These are phyloP conservation scores for Sporothrix variecibatus DNA, from an alignment of 2,329 filamentous ascomycete genomes.

Conservation along the genomic window DNA sequence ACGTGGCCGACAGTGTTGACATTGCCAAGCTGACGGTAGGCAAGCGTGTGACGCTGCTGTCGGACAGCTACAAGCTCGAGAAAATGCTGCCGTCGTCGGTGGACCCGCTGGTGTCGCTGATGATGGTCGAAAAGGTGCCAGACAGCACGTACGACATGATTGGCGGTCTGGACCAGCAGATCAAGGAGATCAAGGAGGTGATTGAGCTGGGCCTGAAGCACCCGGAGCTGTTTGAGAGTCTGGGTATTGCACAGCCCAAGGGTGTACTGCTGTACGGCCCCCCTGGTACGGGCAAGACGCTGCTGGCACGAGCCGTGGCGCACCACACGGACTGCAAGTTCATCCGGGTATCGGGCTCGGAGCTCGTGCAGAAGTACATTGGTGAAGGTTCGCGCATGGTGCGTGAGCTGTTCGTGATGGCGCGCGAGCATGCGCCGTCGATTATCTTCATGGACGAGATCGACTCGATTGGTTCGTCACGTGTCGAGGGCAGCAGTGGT, in stretches of 20 bases:
- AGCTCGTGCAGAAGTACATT: slow-evolving; percentile 98
- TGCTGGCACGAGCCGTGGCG: slow-evolving; percentile 90
- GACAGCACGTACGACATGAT: slow-evolving; percentile 99
- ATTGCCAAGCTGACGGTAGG: slow-evolving; percentile 93
- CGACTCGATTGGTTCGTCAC: slow-evolving; percentile 95
- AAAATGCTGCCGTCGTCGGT: slow-evolving; percentile 98
- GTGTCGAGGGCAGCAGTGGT: slow-evolving; percentile 91
- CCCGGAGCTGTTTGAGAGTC: slow-evolving; percentile 97
- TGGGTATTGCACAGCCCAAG: slow-evolving; percentile 97
- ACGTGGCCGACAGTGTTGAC: slow-evolving; percentile 92
- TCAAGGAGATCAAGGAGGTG: slow-evolving; percentile 99
- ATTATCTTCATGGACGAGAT: slow-evolving; percentile 99
- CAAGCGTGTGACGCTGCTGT: slow-evolving; percentile 95
- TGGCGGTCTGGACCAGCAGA: slow-evolving; percentile 95
- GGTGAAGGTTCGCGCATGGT: slow-evolving; percentile 98
- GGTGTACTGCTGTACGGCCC: slow-evolving; percentile 95
- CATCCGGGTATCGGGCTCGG: slow-evolving; percentile 93
- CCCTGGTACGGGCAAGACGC: slow-evolving; percentile 94
- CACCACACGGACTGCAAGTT: slow-evolving; percentile 99
- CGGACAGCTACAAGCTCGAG: slow-evolving; percentile 97
- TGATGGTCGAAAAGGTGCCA: slow-evolving; percentile 99
- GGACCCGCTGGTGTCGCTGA: slow-evolving; percentile 95
- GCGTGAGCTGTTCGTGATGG: slow-evolving; percentile 98
- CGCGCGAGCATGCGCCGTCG: slow-evolving; percentile 92
- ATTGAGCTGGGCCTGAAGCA: slow-evolving; percentile 98